Conservation (phyloP, 805 yeast genomes). For the Alloascoidea africana region DNA sequence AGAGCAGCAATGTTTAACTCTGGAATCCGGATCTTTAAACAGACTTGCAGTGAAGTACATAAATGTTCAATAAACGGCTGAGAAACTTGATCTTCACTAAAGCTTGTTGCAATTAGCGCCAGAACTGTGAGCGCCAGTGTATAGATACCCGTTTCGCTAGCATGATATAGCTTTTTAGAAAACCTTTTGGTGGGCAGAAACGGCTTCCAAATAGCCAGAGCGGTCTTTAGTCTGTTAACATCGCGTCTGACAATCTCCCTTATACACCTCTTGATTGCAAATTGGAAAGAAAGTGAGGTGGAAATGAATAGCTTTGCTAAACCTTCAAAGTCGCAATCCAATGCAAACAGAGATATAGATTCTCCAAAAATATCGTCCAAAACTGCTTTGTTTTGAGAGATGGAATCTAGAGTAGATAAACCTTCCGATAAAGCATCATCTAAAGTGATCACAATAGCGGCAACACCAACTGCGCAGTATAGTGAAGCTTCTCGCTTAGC, state of each 20-base stretch:
- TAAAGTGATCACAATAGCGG: background rate
- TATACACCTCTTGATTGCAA: background rate
- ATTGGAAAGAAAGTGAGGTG: background rate
- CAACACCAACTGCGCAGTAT: too few relatives aligned
- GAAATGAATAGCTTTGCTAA: background rate
- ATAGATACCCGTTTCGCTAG: background rate
- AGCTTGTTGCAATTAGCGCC: background rate
- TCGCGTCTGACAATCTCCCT: background rate
- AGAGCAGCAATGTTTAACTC: background rate
- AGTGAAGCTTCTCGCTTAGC: too few relatives aligned
- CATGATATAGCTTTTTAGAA: background rate
- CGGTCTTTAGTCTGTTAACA: background rate
- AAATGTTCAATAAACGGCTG: background rate
- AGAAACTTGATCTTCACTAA: background rate
- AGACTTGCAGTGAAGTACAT: background rate
- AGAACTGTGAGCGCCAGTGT: background rate
- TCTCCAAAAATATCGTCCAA: background rate
- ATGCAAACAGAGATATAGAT: background rate
- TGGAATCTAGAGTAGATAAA: background rate
- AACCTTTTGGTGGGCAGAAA: background rate
- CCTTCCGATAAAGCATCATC: background rate
- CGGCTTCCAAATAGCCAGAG: background rate
- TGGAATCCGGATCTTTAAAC: background rate
- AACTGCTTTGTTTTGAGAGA: background rate
- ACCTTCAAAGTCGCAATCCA: background rate